These are phyloP conservation scores for Plectosphaerella plurivora DNA, from an alignment of 2,329 filamentous ascomycete species.

Conservation along the genomic window DNA sequence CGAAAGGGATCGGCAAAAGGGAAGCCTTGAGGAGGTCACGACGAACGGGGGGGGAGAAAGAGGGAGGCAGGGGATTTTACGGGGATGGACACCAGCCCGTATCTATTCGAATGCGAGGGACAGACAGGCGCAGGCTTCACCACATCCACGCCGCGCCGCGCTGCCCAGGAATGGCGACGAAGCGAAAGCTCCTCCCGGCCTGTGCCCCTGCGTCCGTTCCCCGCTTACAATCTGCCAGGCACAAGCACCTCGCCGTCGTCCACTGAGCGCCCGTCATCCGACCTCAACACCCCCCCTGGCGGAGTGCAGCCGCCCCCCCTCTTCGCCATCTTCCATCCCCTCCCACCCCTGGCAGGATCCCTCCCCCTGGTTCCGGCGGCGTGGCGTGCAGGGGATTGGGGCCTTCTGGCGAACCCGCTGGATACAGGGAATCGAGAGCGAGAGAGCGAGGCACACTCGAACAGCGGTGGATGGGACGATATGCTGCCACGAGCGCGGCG, in stretches of 20 bases:
- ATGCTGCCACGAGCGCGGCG: neutral
- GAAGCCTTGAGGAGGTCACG: neutral
- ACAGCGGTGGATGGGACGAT: neutral
- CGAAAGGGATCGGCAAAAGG: constrained; percentile 2
- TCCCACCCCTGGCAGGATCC: neutral
- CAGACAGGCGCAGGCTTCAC: constrained; percentile 5
- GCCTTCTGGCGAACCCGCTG: neutral
- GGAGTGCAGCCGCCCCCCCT: neutral
- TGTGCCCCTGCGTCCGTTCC: neutral
- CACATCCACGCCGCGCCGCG: neutral
- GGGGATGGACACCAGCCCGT: neutral
- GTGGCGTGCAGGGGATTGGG: neutral
- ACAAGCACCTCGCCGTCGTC: neutral
- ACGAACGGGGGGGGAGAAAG: neutral
- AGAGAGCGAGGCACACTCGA: too few relatives aligned
- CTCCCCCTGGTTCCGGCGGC: neutral
- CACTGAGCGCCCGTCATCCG: too few relatives aligned
- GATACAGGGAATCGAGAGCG: neutral
- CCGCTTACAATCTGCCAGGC: constrained; percentile 2
- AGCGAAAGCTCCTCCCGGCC: neutral
- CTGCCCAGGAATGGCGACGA: neutral
- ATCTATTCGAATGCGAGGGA: neutral
- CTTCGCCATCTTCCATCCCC: too few relatives aligned
- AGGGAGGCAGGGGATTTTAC: neutral
- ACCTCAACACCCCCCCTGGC: too few relatives aligned